Base-by-base conservation (phyloP, 73 alveolate species). In the Paramecium primaurelia region DNA sequence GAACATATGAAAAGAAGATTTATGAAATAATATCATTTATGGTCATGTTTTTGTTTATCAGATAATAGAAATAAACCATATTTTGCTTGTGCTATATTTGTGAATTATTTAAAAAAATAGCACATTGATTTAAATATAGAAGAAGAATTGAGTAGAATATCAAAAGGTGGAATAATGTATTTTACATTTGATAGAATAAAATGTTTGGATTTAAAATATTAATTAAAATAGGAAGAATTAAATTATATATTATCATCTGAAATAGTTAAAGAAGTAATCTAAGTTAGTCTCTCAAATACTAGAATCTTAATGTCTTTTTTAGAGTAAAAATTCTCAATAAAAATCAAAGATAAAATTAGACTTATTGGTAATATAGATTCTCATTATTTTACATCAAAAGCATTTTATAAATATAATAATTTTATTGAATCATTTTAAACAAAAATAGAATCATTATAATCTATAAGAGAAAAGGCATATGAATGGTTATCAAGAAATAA, bases 1-100 rank as follows among this genome's bases (percentile, higher is more conserved):
- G 87, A 73, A 16, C 87, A 73, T 73, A 34, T 73, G 58, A 73
- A 73, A 73, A 73, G 87, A 73, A 73, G 87, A 73, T 73, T 30
- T n/a, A 30, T 73, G 47, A 73, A 73, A 37, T 14, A 73, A 36
- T 73, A 73, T 36, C 87, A 73, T 73, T 73, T 73, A 73, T 73
- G 87, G 87, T 73, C 28, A 14, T 37, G 58, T n/a, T 37, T 73
- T 20, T 30, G 37, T 37, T 18, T 37, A 6, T 36, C 34, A 7
- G 59, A 40, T 18, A 40, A 32, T 16, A 73, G 34, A 20, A 38
- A 73, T 73, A 73, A 73, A 73, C 18, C 87, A 4, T 73, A 4
- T 10, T 30, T 73, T 73, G 87, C 87, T 16, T 73, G 87, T 73
- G 14, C 87, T 14, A 73, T 73, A 1, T 73, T 73, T n/a, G 87